Base-by-base conservation (phyloP, 1,284 basidiomycete species). In the Blastosporella zonata region DNA sequence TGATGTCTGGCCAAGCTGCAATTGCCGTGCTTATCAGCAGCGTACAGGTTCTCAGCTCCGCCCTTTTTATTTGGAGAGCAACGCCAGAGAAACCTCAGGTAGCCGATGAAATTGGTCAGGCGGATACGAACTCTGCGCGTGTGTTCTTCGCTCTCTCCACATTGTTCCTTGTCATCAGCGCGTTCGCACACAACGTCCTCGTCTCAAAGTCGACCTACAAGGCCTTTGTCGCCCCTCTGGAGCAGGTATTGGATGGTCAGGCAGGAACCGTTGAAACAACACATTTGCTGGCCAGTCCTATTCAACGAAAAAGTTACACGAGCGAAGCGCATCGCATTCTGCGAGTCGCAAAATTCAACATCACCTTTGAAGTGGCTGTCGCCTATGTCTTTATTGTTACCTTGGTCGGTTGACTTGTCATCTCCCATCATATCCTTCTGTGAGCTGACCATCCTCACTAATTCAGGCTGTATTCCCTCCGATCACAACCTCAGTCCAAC, bases 381-480 rank as follows among this genome's bases (percentile, higher is more conserved):
- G 78, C 80, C 6, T 90, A 83, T 60, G 82, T 86, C 2, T 93
- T 91, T 59, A 64, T 82, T 17, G 77, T 91, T 28, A 93, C 93
- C 7, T 68, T 95, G 61, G 91, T 93, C 61, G 58, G 85, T 61
- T 18, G 33, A 15, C 46, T 33, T 40, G 23, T 36, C 28, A 33
- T 25, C n/a, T 6, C 29, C 25, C n/a, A 9, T 25, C 22, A 29
- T 15, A 17, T 35, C 13, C 21, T 28, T 8, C 31, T 35, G 25
- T 6, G 6, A 15, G 5, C 39, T 20, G 46, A 49, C 54, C 3
- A 55, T 47, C 15, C 21, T 39, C 45, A 52, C 15, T 6, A n/a
- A n/a, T 34, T 2, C 52, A 94, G 91, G 77, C 90, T 27, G 83
- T 93, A 35, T 94, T 84, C 67, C 92, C 93, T 2, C 79, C 90